Base-by-base conservation (phyloP, 179 eudicot species). In the Amaranthus tricolor region DNA sequence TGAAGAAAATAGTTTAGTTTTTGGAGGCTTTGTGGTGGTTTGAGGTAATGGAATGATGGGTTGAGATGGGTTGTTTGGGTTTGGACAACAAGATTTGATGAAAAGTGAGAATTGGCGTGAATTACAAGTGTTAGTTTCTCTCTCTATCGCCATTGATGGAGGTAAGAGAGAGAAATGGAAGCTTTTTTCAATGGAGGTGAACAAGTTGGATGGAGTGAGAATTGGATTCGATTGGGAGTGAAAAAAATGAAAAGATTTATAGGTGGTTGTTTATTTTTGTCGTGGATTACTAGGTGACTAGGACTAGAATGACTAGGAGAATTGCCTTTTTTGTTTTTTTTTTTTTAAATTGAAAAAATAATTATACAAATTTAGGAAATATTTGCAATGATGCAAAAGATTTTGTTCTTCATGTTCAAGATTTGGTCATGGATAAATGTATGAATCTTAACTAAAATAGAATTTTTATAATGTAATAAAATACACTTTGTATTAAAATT, bases 21-120 rank as follows among this genome's bases (percentile, higher is more conserved):
- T 64, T 74, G 24, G 66, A 40, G 10, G 43, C 54, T 7, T 48
- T 44, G 61, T 44, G 50, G 54, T 54, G 15, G 43, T 49, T 10
- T 57, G 31, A 58, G 81, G 58, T 56, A 75, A 70, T 1, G 81
- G 59, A 5, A 80, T 71, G 51, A 60, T 66, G 14, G 72, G 70
- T 15, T 50, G 70, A 17, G 65, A 59, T 7, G 81, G 79, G 10
- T 77, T 57, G 68, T 79, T 81, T 20, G 88, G 88, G 69, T 83
- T 82, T n/a, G 96, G 94, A 82, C 86, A 86, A 62, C 97, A 93
- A 8, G 96, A 88, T 80, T 89, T 91, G 68, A 88, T 82, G 3
- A 93, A 83, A 77, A 96, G 89, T 9, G 93, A 84, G 80, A 87
- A 86, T 73, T 85, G 92, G 80, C 97, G 96, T 62, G 96, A 85